phyloP scores from a whole-genome alignment of 2,329 filamentous ascomycete genomes.

The Penicillium sp. region DNA sequence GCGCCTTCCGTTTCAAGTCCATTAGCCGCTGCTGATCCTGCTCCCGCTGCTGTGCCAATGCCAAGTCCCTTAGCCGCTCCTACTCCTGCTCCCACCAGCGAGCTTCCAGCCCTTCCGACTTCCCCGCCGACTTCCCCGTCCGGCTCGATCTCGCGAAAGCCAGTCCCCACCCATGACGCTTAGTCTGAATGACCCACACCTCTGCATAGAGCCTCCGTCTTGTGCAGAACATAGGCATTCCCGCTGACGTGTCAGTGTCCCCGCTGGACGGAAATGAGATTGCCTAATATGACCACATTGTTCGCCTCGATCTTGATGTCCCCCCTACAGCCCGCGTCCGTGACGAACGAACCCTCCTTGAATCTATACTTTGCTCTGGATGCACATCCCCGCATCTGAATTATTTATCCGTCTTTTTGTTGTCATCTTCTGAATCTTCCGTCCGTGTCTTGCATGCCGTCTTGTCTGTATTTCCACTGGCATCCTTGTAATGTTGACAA shows the following conservation, averaged over 20 bases:
- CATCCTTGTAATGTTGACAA: slow-evolving; percentile 3
- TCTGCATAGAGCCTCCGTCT: slow-evolving; percentile 1
- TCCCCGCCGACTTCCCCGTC: slow-evolving; percentile 35
- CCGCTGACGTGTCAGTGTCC: slow-evolving; percentile 8
- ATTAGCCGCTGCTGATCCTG: slow-evolving; percentile 21
- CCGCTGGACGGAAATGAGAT: slow-evolving; percentile 21
- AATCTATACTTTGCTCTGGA: slow-evolving; percentile 6
- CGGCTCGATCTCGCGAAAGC: slow-evolving; percentile 51
- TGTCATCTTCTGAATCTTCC: slow-evolving; percentile 3
- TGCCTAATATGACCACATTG: slow-evolving; percentile 13
- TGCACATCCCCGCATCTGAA: not conserved
- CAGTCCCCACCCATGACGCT: slow-evolving; percentile 52
- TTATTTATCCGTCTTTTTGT: not conserved
- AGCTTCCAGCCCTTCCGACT: slow-evolving; percentile 44
- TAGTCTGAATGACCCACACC: slow-evolving; percentile 16
- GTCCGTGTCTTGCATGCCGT: slow-evolving; percentile 7
- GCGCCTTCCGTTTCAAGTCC: slow-evolving; percentile 30
- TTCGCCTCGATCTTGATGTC: slow-evolving; percentile 6
- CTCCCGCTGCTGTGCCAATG: slow-evolving; percentile 12
- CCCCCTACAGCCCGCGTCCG: slow-evolving; percentile 10
- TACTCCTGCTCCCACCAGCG: slow-evolving; percentile 36
- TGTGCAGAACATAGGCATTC: slow-evolving; percentile 9
- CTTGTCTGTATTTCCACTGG: not conserved
- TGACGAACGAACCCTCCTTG: slow-evolving; percentile 20
- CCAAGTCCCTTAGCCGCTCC: slow-evolving; percentile 31